These are phyloP conservation scores for Cinchona pubescens DNA, from an alignment of 257 asterid species.

Conservation along the genomic window DNA sequence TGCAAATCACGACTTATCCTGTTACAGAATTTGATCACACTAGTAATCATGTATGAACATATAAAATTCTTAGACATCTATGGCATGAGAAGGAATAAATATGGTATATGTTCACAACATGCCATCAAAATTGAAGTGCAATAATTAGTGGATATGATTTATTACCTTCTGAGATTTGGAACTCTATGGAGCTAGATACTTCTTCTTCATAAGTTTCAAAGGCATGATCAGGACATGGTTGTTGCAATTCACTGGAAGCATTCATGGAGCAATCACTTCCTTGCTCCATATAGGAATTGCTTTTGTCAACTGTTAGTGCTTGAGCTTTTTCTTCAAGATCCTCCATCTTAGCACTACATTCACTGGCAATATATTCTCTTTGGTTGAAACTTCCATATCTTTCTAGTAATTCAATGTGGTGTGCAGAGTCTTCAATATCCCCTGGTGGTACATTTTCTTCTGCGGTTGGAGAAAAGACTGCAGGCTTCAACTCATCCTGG, in stretches of 20 bases:
- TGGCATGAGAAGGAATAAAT: neutral
- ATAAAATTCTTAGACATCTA: neutral
- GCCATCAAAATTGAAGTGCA: neutral
- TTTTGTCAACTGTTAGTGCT: neutral
- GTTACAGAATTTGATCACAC: neutral
- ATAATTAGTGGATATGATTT: neutral
- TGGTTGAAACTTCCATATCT: constrained; percentile 11
- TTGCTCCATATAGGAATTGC: constrained; percentile 12
- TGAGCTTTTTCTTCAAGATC: constrained; percentile 16
- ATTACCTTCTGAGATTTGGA: constrained; percentile 45
- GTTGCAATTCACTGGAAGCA: constrained; percentile 12
- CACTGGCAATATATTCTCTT: constrained; percentile 13
- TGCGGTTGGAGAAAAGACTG: neutral
- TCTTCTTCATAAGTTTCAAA: constrained; percentile 19
- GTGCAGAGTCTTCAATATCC: constrained; percentile 3
- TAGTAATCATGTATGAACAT: neutral
- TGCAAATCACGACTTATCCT: neutral
- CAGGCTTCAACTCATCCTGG: constrained; percentile 18
- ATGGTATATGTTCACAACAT: neutral
- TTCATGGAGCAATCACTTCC: constrained; percentile 16
- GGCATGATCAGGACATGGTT: constrained; percentile 16
- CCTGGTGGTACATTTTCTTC: constrained; percentile 13
- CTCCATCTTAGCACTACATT: constrained; percentile 16
- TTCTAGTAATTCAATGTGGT: constrained; percentile 13
- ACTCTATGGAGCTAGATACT: constrained; percentile 18